phyloP scores from a whole-genome alignment of 352 stramenopile species.

The Globisporangium yorkense region DNA sequence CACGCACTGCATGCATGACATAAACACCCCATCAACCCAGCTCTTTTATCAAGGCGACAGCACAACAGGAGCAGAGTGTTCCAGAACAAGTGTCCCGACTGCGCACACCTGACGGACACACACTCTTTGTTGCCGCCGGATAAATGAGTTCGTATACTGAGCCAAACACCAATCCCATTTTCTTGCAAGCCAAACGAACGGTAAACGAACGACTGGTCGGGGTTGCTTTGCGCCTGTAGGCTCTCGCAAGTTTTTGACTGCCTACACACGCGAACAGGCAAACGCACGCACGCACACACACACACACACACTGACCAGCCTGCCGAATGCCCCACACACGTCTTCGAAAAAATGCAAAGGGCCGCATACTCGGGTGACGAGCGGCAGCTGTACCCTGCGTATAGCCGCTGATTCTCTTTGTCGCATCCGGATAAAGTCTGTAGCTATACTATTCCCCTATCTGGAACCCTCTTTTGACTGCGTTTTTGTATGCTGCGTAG shows the following conservation, averaged over 20 bases:
- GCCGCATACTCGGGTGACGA: not conserved
- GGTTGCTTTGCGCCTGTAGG: not conserved
- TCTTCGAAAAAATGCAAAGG: not conserved
- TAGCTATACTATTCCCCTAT: not conserved
- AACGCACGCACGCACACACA: not conserved
- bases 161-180: not conserved
- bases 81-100: constrained; percentile 11
- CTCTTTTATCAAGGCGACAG: not conserved
- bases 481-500: not conserved
- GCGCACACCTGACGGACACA: not conserved
- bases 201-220: not conserved
- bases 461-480: not conserved
- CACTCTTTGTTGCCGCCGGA: not conserved
- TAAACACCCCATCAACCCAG: not conserved
- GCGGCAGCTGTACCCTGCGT: too few relatives aligned
- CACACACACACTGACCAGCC: too few relatives aligned
- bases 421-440: not conserved
- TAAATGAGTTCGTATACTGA: not conserved
- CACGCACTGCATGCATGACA: not conserved
- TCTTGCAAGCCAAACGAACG: too few relatives aligned
- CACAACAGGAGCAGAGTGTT: constrained; percentile 6
- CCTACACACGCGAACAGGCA: not conserved
- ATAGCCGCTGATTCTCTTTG: not conserved
- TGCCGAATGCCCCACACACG: too few relatives aligned
- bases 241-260: too few relatives aligned